Base-by-base conservation (phyloP, 164 flowering plant species). In the Macadamia tetraphylla region DNA sequence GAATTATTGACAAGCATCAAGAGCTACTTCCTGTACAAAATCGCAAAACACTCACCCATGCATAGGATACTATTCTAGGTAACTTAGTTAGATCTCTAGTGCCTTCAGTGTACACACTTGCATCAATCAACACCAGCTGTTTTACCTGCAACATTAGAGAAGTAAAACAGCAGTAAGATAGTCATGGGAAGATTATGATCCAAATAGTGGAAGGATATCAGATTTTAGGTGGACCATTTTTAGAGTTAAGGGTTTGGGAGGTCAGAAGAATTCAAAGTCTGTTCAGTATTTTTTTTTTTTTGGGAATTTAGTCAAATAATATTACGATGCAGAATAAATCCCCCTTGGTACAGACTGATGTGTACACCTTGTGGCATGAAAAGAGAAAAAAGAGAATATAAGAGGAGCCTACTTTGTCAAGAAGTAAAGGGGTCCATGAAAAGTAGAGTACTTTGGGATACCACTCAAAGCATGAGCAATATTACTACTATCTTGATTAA, bases 101-200 rank as follows among this genome's bases (percentile, higher is more conserved):
- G 63, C 97, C 99, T 84, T 92, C 90, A 66, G 97, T 74, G 71
- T 88, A 92, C 30, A 94, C 97, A 80, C 97, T 92, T 62, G 97
- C 97, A 78, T 88, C 97, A 66, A 94, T 86, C 75, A 94, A 76
- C 70, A 92, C 84, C 77, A 94, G 81, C 82, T 82, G 87, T 65
- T 79, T 83, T 17, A 94, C 97, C 99, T 94, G 80, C 72, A 60
- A 70, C 70, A 56, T 67, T 46, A 1, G 4, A 53, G 18, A 53
- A 53, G n/a, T 35, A 35, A 23, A 35, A 35, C 40, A 35, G 40
- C 3, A 35, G 40, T 35, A 2, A 35, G 40, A 35, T 35, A 2
- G 40, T 5, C 40, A 2, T 35, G 40, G 40, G 40, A 35, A 35
- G 40, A 35, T 35, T 35, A 5, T 35, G 40, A 35, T 35, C 3